These are phyloP conservation scores for Podochytrium sp. DNA, from an alignment of 192 early-diverging fungal genomes.

Conservation along the genomic window DNA sequence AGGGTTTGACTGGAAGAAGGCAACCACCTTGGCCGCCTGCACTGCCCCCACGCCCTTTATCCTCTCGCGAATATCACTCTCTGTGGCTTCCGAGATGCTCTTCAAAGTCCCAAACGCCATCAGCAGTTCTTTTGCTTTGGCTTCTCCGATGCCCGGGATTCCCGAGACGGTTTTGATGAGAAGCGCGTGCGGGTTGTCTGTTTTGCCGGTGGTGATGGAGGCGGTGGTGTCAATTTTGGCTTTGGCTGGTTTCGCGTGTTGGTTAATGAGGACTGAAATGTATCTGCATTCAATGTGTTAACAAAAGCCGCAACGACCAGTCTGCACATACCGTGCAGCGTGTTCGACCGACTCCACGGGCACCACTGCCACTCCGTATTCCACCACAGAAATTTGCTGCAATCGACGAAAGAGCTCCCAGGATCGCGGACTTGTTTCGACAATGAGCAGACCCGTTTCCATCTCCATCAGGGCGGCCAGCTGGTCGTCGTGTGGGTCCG, in stretches of 20 bases:
- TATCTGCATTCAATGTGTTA: background rate
- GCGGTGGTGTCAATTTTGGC: background rate
- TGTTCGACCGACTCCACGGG: constrained; percentile 8
- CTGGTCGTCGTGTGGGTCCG: background rate
- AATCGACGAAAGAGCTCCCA: background rate
- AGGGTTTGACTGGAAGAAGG: constrained; percentile 8
- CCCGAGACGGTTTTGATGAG: constrained; percentile 8
- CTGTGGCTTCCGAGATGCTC: background rate
- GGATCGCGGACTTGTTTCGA: background rate
- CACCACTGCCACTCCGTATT: background rate
- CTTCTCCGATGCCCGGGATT: constrained; percentile 10
- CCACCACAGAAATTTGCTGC: background rate
- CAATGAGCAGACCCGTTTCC: background rate
- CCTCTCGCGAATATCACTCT: background rate
- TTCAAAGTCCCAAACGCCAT: background rate
- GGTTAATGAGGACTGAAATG: background rate
- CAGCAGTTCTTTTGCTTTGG: constrained; percentile 9
- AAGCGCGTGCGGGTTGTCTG: constrained; percentile 11
- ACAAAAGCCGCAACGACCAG: background rate
- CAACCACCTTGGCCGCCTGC: constrained; percentile 14
- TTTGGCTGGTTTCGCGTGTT: constrained; percentile 6
- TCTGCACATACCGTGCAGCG: background rate
- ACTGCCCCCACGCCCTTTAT: background rate
- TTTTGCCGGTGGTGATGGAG: constrained; percentile 5
- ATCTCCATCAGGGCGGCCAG: background rate